Evolutionary conservation across 352 stramenopile species (phyloP).

Genomic region (Thalassiosira sp.): DNA sequence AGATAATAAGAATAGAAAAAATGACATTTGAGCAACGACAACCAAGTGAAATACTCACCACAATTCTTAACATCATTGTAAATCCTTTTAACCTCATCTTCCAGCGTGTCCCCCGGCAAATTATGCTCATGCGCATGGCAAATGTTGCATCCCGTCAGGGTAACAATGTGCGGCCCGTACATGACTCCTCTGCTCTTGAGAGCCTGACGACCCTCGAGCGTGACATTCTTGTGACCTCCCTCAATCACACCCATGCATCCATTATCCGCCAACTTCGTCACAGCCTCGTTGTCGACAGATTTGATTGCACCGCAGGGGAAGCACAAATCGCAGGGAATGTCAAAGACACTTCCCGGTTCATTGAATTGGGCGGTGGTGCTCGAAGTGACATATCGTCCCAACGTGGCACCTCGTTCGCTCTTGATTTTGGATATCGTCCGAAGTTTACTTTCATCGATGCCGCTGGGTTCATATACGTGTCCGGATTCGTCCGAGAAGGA

Average conservation of each 20-base stretch:
- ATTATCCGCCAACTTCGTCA: slow-evolving; percentile 83
- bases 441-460: slow-evolving; percentile 84
- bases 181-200: slow-evolving; percentile 84
- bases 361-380: slow-evolving; percentile 87
- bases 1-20: too few relatives aligned
- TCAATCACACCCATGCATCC: slow-evolving; percentile 84
- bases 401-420: slow-evolving; percentile 82
- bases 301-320: slow-evolving; percentile 96
- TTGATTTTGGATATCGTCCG: slow-evolving; percentile 87
- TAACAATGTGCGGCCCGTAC: slow-evolving; percentile 84
- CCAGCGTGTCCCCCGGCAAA: slow-evolving; percentile 73
- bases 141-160: slow-evolving; percentile 81
- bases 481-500: slow-evolving; percentile 95
- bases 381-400: slow-evolving; percentile 87
- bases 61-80: slow-evolving; percentile 82
- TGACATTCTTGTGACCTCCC: slow-evolving; percentile 71
- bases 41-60: too few relatives aligned
- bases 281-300: slow-evolving; percentile 86
- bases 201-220: slow-evolving; percentile 61
- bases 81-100: slow-evolving; percentile 75
- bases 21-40: too few relatives aligned
- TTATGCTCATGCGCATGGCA: slow-evolving; percentile 66
- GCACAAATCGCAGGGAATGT: slow-evolving; percentile 92
- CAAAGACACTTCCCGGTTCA: slow-evolving; percentile 82
- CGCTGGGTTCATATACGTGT: slow-evolving; percentile 93